Evolutionary conservation across 1,284 basidiomycete species (phyloP).

Genomic region (Hymenochaete sp.): DNA sequence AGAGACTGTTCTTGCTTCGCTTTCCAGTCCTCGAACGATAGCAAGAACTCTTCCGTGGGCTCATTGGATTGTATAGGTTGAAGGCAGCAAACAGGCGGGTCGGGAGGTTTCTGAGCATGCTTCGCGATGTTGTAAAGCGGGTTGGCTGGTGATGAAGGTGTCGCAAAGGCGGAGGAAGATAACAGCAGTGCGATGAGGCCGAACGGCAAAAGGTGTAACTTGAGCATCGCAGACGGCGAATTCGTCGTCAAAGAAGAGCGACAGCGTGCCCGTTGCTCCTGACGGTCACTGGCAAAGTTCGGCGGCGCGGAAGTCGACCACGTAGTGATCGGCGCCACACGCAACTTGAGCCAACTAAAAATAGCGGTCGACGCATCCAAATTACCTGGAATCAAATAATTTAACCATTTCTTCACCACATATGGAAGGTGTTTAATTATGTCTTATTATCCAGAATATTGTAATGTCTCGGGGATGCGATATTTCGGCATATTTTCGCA

Average conservation of each 20-base stretch:
- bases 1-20: constrained; percentile 36
- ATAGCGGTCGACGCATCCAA: too few species aligned
- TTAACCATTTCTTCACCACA: too few species aligned
- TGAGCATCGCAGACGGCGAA: constrained; percentile 3
- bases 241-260: too few species aligned
- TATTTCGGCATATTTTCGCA: too few species aligned
- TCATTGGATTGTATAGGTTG: constrained; percentile 43
- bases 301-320: not conserved
- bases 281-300: too few species aligned
- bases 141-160: constrained; percentile 43
- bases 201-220: constrained; percentile 9
- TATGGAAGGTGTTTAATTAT: too few species aligned
- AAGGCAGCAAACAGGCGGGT: constrained; percentile 59
- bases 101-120: constrained; percentile 37
- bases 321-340: not conserved
- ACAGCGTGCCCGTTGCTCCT: too few species aligned
- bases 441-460: too few species aligned
- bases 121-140: constrained; percentile 48
- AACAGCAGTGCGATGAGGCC: constrained; percentile 15
- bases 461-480: too few species aligned
- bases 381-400: too few species aligned
- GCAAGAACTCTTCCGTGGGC: constrained; percentile 46
- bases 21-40: constrained; percentile 91
- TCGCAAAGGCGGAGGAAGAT: constrained; percentile 13
- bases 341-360: not conserved